Percentiles rank a stretch among this genome's conserved stretches.
Conservation (phyloP, 2,329 filamentous ascomycete genomes). For the Ceratocystis papillata region DNA sequence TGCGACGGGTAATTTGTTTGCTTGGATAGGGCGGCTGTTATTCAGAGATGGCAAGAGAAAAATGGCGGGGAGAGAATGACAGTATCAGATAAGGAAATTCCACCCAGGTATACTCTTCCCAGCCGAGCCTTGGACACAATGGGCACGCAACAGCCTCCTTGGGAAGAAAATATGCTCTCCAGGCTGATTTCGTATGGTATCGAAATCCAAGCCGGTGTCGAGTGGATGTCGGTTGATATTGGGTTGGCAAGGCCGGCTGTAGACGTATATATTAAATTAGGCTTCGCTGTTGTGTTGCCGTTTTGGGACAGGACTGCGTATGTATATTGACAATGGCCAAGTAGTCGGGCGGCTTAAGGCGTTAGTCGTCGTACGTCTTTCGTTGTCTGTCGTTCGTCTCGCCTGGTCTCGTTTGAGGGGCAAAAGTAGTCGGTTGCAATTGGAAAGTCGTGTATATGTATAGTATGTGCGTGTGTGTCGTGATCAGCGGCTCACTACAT, state of each 20-base stretch:
- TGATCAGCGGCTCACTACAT: slow-evolving; percentile 7
- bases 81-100: no score
- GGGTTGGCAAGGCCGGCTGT: neutral
- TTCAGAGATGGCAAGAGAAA: neutral
- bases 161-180: neutral
- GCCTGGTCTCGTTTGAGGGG: no score
- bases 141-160: neutral
- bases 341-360: neutral
- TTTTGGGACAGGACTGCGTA: neutral
- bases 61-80: no score
- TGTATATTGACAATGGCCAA: slow-evolving; percentile 4
- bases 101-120: no score
- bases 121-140: no score
- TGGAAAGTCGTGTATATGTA: neutral
- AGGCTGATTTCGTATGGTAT: no score
- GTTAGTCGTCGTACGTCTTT: neutral
- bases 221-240: neutral
- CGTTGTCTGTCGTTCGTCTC: no score
- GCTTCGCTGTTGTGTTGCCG: neutral
- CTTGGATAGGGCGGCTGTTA: neutral
- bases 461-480: slow-evolving; percentile 1
- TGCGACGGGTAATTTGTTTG: neutral
- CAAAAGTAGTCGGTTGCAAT: no score
- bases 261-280: neutral
- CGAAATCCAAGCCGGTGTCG: no score